Evolutionary conservation across 2,329 filamentous ascomycete genomes (phyloP).

Genomic region (Camptophora hylomeconis): DNA sequence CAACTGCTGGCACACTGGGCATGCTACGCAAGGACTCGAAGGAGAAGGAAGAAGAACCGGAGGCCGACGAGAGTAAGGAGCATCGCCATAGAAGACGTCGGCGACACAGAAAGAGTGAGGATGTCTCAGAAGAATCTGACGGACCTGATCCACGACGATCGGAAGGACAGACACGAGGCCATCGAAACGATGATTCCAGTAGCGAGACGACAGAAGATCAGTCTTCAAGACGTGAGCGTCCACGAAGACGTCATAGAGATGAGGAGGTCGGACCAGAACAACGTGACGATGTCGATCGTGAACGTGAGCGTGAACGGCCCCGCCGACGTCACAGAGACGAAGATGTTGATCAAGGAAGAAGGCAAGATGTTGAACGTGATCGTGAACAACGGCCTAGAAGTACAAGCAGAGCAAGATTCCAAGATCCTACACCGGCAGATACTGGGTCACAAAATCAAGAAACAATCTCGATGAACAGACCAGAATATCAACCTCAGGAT

Average conservation of each 20-base stretch:
- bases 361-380: too few species aligned
- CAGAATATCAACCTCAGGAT: slow-evolving; percentile 3
- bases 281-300: too few species aligned
- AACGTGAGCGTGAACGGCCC: too few species aligned
- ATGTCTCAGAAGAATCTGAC: slow-evolving; percentile 9
- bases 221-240: slow-evolving; percentile 2
- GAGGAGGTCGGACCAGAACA: slow-evolving; percentile 12
- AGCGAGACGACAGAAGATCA: slow-evolving; percentile 14
- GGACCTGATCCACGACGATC: slow-evolving; percentile 5
- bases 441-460: too few species aligned
- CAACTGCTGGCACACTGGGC: slow-evolving; percentile 11
- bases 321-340: too few species aligned
- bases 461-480: too few species aligned
- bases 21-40: slow-evolving; percentile 9
- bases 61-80: slow-evolving; percentile 14
- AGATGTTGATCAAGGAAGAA: too few species aligned
- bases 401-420: too few species aligned
- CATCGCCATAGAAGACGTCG: slow-evolving; percentile 10
- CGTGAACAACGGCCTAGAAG: too few species aligned
- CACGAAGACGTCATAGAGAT: slow-evolving; percentile 9
- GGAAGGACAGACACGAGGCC: slow-evolving; percentile 1
- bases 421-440: too few species aligned
- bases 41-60: slow-evolving; percentile 11
- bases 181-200: slow-evolving; percentile 12
- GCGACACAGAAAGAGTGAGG: slow-evolving; percentile 8